Base-by-base conservation (phyloP, 2,329 filamentous ascomycete genomes). In the Fusarium sambucinum region DNA sequence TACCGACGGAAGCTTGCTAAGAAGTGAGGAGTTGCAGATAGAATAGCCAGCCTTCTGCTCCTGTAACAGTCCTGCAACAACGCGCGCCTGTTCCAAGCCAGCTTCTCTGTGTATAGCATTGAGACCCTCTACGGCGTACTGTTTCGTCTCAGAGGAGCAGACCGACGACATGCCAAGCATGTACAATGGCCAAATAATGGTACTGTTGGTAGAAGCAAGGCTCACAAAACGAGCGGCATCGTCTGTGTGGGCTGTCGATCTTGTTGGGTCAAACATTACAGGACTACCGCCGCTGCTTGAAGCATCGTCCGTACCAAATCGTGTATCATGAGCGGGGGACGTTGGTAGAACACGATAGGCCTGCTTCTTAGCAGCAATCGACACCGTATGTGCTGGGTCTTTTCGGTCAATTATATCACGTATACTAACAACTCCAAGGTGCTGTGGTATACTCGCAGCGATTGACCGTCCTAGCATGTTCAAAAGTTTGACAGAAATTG, bases 151-250 rank as follows among this genome's bases (percentile, higher is more conserved):
- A 5, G 72, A 65, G 1, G 79, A 78, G 60, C 82, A 84, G 5
- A 79, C 80, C 1, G 82, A 82, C 21, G 82, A 84, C 72, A 83
- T 80, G 54, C 83, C 84, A 10, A 83, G 78, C 13, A 82, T 79
- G 56, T 84, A 86, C 5, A 86, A 76, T 6, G 84, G 84, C 83
- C 83, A 85, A 38, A 86, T 80, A 11, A 84, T 78, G 17, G 81
- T 81, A 64, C 84, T 83, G 25, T 82, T 83, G 1, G 82, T 80
- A 11, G 82, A 83, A 1, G 81, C 82, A 9, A 86, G 75, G 6
- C 82, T 80, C 80, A 85, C 81, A 71, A 84, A 83, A 25, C 83
- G 77, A 59, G 80, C 79, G 1, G 81, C 80, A 41, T 80, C 78
- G 44, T 79, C 70, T 21, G 78, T 77, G 16, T 73, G 68, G 35